phyloP scores from a whole-genome alignment of 108 stramenopile species.

The Licmophora abbreviata region DNA sequence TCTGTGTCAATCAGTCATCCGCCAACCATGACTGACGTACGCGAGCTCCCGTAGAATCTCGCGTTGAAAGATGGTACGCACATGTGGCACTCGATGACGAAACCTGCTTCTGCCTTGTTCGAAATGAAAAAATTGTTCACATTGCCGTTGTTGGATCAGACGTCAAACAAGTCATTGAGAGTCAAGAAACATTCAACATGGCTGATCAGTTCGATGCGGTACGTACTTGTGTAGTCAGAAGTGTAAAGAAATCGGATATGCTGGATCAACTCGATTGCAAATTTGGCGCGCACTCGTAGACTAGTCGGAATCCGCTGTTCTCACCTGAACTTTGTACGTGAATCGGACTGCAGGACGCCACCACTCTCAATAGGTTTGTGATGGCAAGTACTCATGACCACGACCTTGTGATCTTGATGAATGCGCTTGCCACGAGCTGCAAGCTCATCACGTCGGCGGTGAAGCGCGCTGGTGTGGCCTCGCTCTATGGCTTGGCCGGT shows the following conservation, averaged over 20 bases:
- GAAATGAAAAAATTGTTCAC: too few relatives aligned
- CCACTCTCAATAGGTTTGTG: slow-evolving; percentile 76
- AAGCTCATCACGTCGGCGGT: slow-evolving; percentile 86
- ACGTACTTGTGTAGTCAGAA: slow-evolving; percentile 13
- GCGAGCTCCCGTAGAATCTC: too few relatives aligned
- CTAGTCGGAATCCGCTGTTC: not conserved
- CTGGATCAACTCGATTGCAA: not conserved
- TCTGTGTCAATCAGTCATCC: too few relatives aligned
- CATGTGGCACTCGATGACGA: too few relatives aligned
- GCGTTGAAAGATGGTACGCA: too few relatives aligned
- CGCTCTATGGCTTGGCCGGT: slow-evolving; percentile 94
- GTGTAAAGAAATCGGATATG: not conserved
- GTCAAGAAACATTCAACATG: slow-evolving; percentile 21
- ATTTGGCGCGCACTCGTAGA: not conserved
- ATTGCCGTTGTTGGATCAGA: too few relatives aligned
- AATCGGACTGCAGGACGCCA: slow-evolving; percentile 45
- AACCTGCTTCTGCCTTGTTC: too few relatives aligned
- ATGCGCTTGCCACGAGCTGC: slow-evolving; percentile 79
- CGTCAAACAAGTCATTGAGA: too few relatives aligned
- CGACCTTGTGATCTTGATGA: slow-evolving; percentile 78
- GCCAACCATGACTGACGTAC: too few relatives aligned
- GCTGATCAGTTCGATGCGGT: slow-evolving; percentile 46
- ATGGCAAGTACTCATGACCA: slow-evolving; percentile 76
- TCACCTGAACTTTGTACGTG: not conserved
- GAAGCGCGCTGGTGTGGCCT: slow-evolving; percentile 79